Conservation (phyloP, 495 filamentous ascomycete species). For the Aspergillus homomorphus region DNA sequence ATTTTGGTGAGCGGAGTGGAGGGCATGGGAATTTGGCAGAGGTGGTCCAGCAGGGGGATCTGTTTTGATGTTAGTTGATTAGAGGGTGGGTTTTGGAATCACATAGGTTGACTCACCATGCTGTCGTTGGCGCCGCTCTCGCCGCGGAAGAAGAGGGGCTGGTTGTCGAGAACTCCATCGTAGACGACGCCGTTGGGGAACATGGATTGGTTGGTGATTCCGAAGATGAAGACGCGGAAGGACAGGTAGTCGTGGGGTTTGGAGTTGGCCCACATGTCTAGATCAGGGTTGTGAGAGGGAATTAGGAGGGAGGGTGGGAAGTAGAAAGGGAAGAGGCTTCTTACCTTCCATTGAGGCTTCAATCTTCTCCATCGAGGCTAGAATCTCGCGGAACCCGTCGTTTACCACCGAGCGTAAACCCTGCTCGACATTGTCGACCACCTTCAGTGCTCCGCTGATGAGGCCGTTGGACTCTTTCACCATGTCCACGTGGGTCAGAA, state of each 20-base stretch:
- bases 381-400: constrained; percentile 56
- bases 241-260: constrained; percentile 73
- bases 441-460: constrained; percentile 62
- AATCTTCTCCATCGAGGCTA: constrained; percentile 63
- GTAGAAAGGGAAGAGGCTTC: constrained; percentile 5
- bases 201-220: constrained; percentile 85
- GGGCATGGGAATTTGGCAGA: constrained; percentile 78
- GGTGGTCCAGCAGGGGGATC: constrained; percentile 83
- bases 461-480: constrained; percentile 72
- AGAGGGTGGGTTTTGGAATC: background rate
- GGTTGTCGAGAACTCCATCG: constrained; percentile 68
- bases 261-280: constrained; percentile 84
- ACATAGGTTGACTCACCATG: constrained; percentile 49
- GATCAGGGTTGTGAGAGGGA: constrained; percentile 13
- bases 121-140: constrained; percentile 89
- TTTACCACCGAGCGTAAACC: constrained; percentile 56
- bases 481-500: constrained; percentile 81
- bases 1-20: constrained; percentile 79
- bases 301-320: background rate
- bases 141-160: constrained; percentile 73
- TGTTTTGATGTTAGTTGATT: constrained; percentile 27
- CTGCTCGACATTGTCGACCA: constrained; percentile 57
- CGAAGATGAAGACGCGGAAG: constrained; percentile 93
- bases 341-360: constrained; percentile 77
- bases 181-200: constrained; percentile 88